A percentile compares a stretch with the other conserved stretches of the same genome.
Conservation (phyloP, 805 yeast genomes). For the Candida railenensis region DNA sequence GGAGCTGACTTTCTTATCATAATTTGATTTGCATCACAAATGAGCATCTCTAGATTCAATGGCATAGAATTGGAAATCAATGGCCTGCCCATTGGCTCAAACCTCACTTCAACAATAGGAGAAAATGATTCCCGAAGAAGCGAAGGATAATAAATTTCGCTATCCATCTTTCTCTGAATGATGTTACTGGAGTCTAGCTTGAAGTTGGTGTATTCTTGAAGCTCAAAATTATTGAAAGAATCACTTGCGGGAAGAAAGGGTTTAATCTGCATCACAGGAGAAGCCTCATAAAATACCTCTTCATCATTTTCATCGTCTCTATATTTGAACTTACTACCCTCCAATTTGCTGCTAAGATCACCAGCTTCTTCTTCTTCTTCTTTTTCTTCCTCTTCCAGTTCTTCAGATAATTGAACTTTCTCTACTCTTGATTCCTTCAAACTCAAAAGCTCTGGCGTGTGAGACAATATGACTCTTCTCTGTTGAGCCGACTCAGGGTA, state of each 20-base stretch:
- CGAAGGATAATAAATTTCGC: slow-evolving; percentile 9
- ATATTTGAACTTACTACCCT: no score
- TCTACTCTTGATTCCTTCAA: background rate
- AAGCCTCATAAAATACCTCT: slow-evolving; percentile 19
- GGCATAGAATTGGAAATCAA: slow-evolving; percentile 7
- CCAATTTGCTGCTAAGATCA: no score
- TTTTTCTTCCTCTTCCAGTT: background rate
- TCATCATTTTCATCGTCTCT: slow-evolving; percentile 3
- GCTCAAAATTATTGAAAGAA: slow-evolving; percentile 4
- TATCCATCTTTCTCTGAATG: background rate
- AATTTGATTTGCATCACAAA: slow-evolving; percentile 7
- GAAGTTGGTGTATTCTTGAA: slow-evolving; percentile 1
- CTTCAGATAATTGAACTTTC: background rate
- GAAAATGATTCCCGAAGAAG: slow-evolving; percentile 8
- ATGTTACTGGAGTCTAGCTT: slow-evolving; percentile 2
- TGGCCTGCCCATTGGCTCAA: slow-evolving; percentile 14
- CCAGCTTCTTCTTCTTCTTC: no score
- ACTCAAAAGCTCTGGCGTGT: background rate
- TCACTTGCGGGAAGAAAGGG: background rate
- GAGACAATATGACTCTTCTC: background rate
- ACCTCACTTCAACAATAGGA: slow-evolving; percentile 10
- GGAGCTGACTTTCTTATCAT: slow-evolving; percentile 12
- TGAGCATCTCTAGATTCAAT: slow-evolving; percentile 7
- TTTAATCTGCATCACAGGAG: slow-evolving; percentile 10
- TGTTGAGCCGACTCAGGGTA: background rate